A percentile compares a stretch with the other conserved stretches of the same genome.
phyloP scores from a whole-genome alignment of 257 asterid genomes.

The Solanum peruvianum region DNA sequence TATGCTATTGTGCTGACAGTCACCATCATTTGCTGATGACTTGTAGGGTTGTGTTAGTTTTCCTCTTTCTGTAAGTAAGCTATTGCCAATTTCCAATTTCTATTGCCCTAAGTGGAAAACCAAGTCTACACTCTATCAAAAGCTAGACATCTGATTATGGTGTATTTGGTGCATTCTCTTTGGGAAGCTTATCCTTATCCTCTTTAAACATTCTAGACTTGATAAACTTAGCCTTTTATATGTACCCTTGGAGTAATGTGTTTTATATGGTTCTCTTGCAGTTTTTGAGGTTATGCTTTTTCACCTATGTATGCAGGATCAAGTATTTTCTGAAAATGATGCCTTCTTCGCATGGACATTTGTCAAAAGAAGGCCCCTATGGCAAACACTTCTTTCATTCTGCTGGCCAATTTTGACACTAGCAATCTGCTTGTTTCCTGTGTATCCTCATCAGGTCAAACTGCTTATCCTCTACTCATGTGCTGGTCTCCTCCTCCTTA shows the following conservation, averaged over 20 bases:
- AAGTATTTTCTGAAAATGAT: slow-evolving; percentile 80
- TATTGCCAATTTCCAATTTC: background rate
- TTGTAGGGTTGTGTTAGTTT: background rate
- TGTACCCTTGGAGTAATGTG: background rate
- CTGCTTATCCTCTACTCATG: slow-evolving; percentile 84
- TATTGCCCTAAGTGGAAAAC: background rate
- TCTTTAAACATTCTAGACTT: background rate
- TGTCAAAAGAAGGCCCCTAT: slow-evolving; percentile 77
- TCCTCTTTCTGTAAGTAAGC: background rate
- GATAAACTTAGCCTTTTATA: background rate
- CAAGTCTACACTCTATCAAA: background rate
- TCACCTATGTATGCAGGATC: slow-evolving; percentile 57
- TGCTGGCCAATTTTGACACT: slow-evolving; percentile 95
- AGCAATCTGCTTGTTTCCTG: slow-evolving; percentile 98
- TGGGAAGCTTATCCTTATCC: background rate
- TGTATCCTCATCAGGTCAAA: slow-evolving; percentile 93
- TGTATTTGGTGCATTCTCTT: background rate
- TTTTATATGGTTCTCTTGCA: background rate
- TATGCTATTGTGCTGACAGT: background rate
- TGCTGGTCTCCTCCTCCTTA: slow-evolving; percentile 86
- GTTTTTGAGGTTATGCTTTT: background rate
- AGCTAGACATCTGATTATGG: background rate
- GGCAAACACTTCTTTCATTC: slow-evolving; percentile 98
- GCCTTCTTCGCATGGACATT: slow-evolving; percentile 98
- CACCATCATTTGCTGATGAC: background rate